A percentile compares a stretch with the other conserved stretches of the same genome.
Conservation (phyloP, 805 yeast genomes). For the Teunomyces barrocoloradensis region DNA sequence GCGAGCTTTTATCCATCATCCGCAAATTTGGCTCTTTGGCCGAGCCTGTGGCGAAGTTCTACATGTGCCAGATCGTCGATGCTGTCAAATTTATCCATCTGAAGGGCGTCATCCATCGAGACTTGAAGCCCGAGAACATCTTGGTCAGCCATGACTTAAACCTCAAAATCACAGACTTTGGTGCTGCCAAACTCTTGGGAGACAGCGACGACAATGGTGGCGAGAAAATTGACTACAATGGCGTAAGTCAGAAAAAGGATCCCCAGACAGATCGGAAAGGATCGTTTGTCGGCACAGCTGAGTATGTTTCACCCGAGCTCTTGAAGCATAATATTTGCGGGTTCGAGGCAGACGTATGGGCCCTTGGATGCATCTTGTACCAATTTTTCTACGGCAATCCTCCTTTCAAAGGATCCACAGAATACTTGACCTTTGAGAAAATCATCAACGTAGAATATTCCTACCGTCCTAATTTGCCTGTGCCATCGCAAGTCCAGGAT, state of each 20-base stretch:
- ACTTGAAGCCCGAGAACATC: constrained; percentile 92
- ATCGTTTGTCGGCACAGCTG: constrained; percentile 97
- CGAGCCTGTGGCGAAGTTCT: constrained; percentile 73
- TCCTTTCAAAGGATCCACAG: constrained; percentile 85
- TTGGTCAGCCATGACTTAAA: constrained; percentile 81
- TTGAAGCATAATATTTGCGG: constrained; percentile 77
- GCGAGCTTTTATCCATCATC: constrained; percentile 82
- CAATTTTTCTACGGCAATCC: constrained; percentile 83
- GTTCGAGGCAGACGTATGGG: constrained; percentile 88
- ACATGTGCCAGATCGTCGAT: constrained; percentile 84
- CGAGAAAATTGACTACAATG: constrained; percentile 31
- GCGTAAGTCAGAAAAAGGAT: constrained; percentile 23
- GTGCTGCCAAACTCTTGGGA: constrained; percentile 84
- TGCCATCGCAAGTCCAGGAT: constrained; percentile 28
- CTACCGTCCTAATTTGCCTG: constrained; percentile 29
- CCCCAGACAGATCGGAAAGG: constrained; percentile 31
- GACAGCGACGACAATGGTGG: constrained; percentile 27
- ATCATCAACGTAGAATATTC: constrained; percentile 75
- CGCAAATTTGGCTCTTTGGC: constrained; percentile 75
- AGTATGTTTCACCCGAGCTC: constrained; percentile 91
- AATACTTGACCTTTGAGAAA: constrained; percentile 82
- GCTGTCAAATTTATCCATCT: constrained; percentile 86
- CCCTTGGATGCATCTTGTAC: constrained; percentile 82
- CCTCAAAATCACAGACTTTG: constrained; percentile 92
- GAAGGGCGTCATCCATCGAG: constrained; percentile 89